These are phyloP conservation scores for Gilbertella persicaria DNA, from an alignment of 371 early-diverging fungal species.

Conservation along the genomic window DNA sequence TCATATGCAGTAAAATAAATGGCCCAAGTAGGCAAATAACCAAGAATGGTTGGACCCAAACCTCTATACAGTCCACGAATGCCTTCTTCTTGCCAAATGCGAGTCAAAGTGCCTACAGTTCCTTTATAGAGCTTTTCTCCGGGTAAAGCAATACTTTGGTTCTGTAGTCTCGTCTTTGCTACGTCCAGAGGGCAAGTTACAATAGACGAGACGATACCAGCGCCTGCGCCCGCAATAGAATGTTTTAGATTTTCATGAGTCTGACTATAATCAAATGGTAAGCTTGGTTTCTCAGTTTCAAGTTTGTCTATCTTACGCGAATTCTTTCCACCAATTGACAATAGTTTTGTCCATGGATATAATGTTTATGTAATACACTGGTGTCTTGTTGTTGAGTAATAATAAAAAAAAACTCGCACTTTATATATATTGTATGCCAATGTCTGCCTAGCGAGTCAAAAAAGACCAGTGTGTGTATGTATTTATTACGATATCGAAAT, in stretches of 20 bases:
- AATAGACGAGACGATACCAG: conserved; percentile 82
- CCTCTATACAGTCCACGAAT: conserved; percentile 90
- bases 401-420: background rate
- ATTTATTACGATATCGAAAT: no score
- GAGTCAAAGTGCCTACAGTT: conserved; percentile 62
- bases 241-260: conserved; percentile 67
- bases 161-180: conserved; percentile 92
- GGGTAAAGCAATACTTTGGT: conserved; percentile 67
- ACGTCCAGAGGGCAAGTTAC: conserved; percentile 94
- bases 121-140: conserved; percentile 42
- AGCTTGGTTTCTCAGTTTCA: background rate
- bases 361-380: background rate
- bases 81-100: conserved; percentile 86
- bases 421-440: background rate
- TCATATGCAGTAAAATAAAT: conserved; percentile 88
- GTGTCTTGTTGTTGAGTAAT: background rate
- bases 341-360: conserved; percentile 25
- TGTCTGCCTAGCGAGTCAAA: no score
- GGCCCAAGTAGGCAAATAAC: conserved; percentile 91
- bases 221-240: conserved; percentile 81
- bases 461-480: no score
- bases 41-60: conserved; percentile 83
- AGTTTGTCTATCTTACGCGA: conserved; percentile 22
- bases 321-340: conserved; percentile 44
- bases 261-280: conserved; percentile 26